Evolutionary conservation across 176 grass and related monocot genomes (phyloP).

Genomic region (Ampelocalamus luodianensis): DNA sequence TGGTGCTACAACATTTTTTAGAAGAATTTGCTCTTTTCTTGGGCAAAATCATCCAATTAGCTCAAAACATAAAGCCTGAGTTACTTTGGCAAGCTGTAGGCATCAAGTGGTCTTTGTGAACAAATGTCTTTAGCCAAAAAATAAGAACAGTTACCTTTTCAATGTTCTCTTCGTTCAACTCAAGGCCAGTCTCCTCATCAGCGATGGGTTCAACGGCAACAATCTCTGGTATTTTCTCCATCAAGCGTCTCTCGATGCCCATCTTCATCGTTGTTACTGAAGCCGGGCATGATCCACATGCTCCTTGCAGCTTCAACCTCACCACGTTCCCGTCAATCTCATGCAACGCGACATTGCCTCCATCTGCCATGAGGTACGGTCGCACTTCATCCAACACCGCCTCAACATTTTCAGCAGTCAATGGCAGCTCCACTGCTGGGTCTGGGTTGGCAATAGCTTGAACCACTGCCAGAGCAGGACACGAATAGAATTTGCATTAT

Average conservation of each 20-base stretch:
- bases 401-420: slow-evolving; percentile 96
- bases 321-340: slow-evolving; percentile 93
- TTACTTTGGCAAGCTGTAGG: not conserved
- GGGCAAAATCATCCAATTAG: not conserved
- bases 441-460: slow-evolving; percentile 74
- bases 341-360: slow-evolving; percentile 88
- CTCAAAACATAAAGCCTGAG: not conserved
- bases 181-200: slow-evolving; percentile 93
- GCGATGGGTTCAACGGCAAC: slow-evolving; percentile 76
- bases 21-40: slow-evolving; percentile 1
- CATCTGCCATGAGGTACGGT: slow-evolving; percentile 94
- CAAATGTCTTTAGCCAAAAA: slow-evolving; percentile 23
- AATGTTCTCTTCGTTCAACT: slow-evolving; percentile 82
- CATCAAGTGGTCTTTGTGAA: not conserved
- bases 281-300: slow-evolving; percentile 91
- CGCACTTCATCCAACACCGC: slow-evolving; percentile 91
- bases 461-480: slow-evolving; percentile 53
- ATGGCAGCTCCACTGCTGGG: slow-evolving; percentile 58
- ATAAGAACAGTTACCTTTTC: slow-evolving; percentile 61
- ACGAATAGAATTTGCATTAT: not conserved
- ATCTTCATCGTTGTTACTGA: slow-evolving; percentile 95
- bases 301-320: slow-evolving; percentile 84
- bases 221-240: slow-evolving; percentile 99
- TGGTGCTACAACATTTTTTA: not conserved
- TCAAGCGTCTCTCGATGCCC: slow-evolving; percentile 88